Evolutionary conservation across 1,284 basidiomycete species (phyloP), one percentile per base, ranked within the genome.

Genomic region (Tremellales sp.): DNA sequence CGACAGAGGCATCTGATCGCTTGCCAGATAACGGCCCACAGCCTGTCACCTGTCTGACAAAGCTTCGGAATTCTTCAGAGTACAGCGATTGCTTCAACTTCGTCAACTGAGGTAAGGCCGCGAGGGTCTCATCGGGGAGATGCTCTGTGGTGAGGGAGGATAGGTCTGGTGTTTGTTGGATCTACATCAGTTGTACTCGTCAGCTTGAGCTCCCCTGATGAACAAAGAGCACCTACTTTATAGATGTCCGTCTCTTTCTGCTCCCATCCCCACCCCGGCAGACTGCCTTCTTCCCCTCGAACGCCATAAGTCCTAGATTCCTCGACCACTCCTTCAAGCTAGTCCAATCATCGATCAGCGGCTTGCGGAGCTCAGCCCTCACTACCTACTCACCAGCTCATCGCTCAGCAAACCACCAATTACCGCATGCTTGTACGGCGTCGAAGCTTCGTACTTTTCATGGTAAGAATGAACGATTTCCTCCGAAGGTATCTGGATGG

Each of bases 241-340:
- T 97, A 98, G 58, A 98, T 98, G 67, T 98, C 94, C 5, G 94
- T 98, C 78, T 97, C 90, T 76, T 97, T 98, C 73, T 92, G 86
- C 6, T 90, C 85, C 72, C 97, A 97, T 61, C 82, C 87, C 64
- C 71, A 73, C 22, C 70, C 71, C 14, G 60, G 68, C n/a, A 72
- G 53, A 40, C 63, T 63, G 16, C 63, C 66, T 41, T 71, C 67
- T 50, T 69, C 68, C 2, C 70, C 68, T 31, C 72, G 56, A 16
- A 65, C 53, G 6, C 72, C 72, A 44, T 68, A 73, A 5, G 61
- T 69, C 32, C 61, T 56, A 14, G 63, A 64, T 47, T 73, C 72
- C 46, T 71, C 61, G 2, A 98, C 82, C 60, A 95, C 84, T 35
- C 79, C 77, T 56, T 91, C 76, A 60, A 92, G 78, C 67, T 76